phyloP scores from a whole-genome alignment of 129 eudicot species.

The Artemisia annua region DNA sequence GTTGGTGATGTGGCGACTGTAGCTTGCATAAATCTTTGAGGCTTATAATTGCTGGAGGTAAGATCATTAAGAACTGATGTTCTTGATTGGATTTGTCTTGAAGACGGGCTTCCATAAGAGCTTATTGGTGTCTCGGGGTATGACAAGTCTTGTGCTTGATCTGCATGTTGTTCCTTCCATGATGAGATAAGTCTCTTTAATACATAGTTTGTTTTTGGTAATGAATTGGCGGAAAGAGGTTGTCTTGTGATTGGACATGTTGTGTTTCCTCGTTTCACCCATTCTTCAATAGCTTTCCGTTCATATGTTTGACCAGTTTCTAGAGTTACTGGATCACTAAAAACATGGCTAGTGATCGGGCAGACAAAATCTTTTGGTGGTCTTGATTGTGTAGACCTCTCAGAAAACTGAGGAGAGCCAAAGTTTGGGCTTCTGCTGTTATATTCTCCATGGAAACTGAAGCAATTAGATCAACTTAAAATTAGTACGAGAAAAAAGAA shows the following conservation, averaged over 20 bases:
- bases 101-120: constrained; percentile 36
- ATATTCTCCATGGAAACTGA: constrained; percentile 42
- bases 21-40: constrained; percentile 50
- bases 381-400: constrained; percentile 54
- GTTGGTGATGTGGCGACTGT: constrained; percentile 62
- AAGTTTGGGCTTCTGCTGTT: constrained; percentile 58
- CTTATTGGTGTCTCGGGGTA: constrained; percentile 55
- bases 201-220: constrained; percentile 79
- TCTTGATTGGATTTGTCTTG: constrained; percentile 35
- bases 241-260: constrained; percentile 85
- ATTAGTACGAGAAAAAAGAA: not conserved
- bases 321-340: constrained; percentile 75
- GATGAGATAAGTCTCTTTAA: constrained; percentile 70
- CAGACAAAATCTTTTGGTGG: constrained; percentile 91
- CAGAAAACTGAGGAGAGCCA: constrained; percentile 53
- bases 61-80: constrained; percentile 31
- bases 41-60: constrained; percentile 22
- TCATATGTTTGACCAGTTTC: constrained; percentile 90
- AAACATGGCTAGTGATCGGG: constrained; percentile 76
- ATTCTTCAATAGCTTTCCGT: constrained; percentile 83
- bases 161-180: constrained; percentile 78
- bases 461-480: constrained; percentile 2
- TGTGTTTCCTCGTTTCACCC: constrained; percentile 77
- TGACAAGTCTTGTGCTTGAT: constrained; percentile 62
- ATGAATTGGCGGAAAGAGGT: constrained; percentile 52